These are phyloP conservation scores for Amylocystis lapponica DNA, from an alignment of 768 basidiomycete species.

Conservation along the genomic window DNA sequence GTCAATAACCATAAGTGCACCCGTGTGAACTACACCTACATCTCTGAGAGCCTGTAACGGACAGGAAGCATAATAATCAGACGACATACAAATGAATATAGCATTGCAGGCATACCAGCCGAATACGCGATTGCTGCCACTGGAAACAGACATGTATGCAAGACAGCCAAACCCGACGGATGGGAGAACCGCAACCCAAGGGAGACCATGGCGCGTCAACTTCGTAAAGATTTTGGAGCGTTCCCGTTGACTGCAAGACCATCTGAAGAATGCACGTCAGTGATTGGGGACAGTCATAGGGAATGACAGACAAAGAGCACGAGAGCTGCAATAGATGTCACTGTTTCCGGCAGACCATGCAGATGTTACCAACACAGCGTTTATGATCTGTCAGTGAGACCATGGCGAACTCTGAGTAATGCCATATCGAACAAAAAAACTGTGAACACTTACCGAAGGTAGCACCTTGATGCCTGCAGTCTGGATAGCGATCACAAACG, in stretches of 20 bases:
- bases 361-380: slow-evolving; percentile 19
- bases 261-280: slow-evolving; percentile 37
- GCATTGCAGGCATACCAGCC: too few species aligned
- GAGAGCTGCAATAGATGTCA: slow-evolving; percentile 34
- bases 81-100: slow-evolving; percentile 45
- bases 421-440: not conserved
- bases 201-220: slow-evolving; percentile 69
- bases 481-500: slow-evolving; percentile 51
- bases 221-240: slow-evolving; percentile 75
- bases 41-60: slow-evolving; percentile 23
- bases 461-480: slow-evolving; percentile 48
- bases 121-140: slow-evolving; percentile 71
- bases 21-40: not conserved
- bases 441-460: slow-evolving; percentile 31
- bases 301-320: slow-evolving; percentile 30
- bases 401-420: not conserved
- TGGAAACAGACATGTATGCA: slow-evolving; percentile 73
- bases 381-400: not conserved
- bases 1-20: not conserved
- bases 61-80: not conserved
- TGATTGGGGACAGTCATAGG: too few species aligned
- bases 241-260: slow-evolving; percentile 76
- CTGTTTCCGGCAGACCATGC: slow-evolving; percentile 38
- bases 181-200: slow-evolving; percentile 62
- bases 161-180: slow-evolving; percentile 60